Percentiles rank a stretch among this genome's conserved stretches.
These are phyloP conservation scores for Glomus cerebriforme DNA, from an alignment of 192 early-diverging fungal species.

Conservation along the genomic window DNA sequence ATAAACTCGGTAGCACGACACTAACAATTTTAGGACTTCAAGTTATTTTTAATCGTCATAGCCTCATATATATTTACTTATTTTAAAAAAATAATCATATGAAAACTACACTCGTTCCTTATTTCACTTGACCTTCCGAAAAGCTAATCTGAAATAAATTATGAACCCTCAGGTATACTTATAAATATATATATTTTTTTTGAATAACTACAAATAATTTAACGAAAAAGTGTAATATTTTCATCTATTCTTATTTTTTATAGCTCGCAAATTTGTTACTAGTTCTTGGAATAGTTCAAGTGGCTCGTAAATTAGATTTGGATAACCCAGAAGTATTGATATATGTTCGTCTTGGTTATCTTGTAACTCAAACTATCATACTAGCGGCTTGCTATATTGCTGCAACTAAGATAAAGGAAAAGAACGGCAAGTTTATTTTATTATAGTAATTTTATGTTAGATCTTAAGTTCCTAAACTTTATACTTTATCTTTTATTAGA, in stretches of 20 bases:
- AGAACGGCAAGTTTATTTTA: constrained; percentile 64
- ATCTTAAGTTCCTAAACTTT: not conserved
- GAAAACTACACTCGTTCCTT: not conserved
- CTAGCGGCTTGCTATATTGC: constrained; percentile 46
- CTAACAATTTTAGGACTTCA: not conserved
- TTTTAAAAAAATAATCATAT: not conserved
- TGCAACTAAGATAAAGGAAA: constrained; percentile 53
- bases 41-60: not conserved
- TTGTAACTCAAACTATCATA: constrained; percentile 57
- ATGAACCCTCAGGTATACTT: constrained; percentile 18
- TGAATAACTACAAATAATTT: too few relatives aligned
- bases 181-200: not conserved
- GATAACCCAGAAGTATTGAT: constrained; percentile 62
- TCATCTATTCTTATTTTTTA: not conserved
- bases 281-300: constrained; percentile 66
- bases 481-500: constrained; percentile 50
- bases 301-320: constrained; percentile 63
- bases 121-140: too few relatives aligned
- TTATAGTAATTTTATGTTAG: not conserved
- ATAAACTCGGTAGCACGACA: not conserved
- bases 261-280: constrained; percentile 58
- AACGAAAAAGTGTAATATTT: not conserved
- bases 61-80: not conserved
- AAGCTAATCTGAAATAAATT: not conserved
- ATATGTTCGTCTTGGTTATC: constrained; percentile 60